phyloP scores from a whole-genome alignment of 176 grass and related monocot species.

The Carex littledalei region DNA sequence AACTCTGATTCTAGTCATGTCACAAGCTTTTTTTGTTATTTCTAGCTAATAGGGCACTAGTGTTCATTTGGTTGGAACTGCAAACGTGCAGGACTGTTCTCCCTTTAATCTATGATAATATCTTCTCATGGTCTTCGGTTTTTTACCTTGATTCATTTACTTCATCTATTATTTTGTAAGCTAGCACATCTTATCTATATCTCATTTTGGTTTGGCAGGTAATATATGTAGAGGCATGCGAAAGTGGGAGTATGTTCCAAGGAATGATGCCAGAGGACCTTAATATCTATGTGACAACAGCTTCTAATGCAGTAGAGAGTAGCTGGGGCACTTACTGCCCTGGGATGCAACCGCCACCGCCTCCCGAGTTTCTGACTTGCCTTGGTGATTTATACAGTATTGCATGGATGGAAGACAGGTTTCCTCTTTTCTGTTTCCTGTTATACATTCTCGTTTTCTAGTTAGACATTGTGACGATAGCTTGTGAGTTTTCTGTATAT shows the following conservation, averaged over 20 bases:
- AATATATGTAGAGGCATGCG: conserved; percentile 91
- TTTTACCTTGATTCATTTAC: neutral
- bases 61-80: neutral
- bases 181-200: neutral
- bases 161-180: neutral
- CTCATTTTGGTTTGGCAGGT: conserved; percentile 34
- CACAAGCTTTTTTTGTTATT: neutral
- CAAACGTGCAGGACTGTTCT: neutral
- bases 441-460: neutral
- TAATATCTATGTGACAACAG: conserved; percentile 80
- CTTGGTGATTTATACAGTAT: conserved; percentile 89
- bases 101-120: neutral
- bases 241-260: conserved; percentile 97
- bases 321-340: conserved; percentile 94
- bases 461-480: neutral
- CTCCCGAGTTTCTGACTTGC: conserved; percentile 63
- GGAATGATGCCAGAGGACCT: conserved; percentile 71
- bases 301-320: conserved; percentile 63
- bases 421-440: neutral
- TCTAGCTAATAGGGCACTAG: neutral
- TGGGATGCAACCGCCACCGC: conserved; percentile 49
- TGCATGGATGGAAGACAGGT: conserved; percentile 99
- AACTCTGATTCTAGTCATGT: neutral
- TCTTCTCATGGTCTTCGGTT: neutral
- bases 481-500: neutral